Evolutionary conservation across 1,284 basidiomycete genomes (phyloP).

Genomic region (Schizopora paradoxa): DNA sequence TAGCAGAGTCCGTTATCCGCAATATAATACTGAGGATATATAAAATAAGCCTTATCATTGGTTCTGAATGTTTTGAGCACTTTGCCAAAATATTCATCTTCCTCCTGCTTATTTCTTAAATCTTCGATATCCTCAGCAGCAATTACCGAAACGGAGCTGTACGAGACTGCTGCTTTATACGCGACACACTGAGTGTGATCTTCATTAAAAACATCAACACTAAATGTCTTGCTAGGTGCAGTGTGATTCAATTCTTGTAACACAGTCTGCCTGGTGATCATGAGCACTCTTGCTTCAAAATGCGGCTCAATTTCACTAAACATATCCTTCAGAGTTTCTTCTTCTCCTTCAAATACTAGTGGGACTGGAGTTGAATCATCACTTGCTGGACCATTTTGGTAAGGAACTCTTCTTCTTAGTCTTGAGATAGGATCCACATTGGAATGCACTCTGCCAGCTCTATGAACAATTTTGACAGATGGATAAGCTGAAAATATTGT

Average conservation of each 20-base stretch:
- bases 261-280: neutral
- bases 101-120: neutral
- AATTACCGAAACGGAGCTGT: neutral
- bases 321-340: neutral
- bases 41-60: neutral
- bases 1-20: slow-evolving; percentile 24
- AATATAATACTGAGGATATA: slow-evolving; percentile 17
- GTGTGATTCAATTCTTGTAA: neutral
- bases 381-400: slow-evolving; percentile 12
- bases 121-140: neutral
- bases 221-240: neutral
- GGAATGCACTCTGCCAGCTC: slow-evolving; percentile 31
- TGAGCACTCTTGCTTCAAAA: neutral
- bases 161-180: neutral
- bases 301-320: neutral
- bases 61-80: neutral
- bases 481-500: slow-evolving; percentile 29
- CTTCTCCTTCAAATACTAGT: neutral
- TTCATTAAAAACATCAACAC: neutral
- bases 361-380: slow-evolving; percentile 4
- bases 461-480: slow-evolving; percentile 30
- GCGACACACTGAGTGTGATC: neutral
- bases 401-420: slow-evolving; percentile 16
- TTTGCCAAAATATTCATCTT: neutral
- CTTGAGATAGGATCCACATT: slow-evolving; percentile 35